These are phyloP conservation scores for Phytophthora pisi DNA, from an alignment of 352 stramenopile genomes.

Conservation along the genomic window DNA sequence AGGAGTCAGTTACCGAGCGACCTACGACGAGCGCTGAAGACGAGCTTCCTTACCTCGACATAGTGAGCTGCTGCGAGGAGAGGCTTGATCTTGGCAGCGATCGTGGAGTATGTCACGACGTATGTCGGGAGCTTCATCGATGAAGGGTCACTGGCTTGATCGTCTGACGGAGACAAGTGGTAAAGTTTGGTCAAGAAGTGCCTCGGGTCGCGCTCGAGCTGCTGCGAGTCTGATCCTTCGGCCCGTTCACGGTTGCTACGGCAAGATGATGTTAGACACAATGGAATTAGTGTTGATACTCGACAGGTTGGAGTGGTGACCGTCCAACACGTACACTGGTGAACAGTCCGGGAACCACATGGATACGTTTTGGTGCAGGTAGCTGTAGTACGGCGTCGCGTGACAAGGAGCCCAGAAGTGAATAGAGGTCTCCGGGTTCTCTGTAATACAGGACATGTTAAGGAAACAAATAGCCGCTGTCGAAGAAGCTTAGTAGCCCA, in stretches of 20 bases:
- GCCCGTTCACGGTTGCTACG: slow-evolving; percentile 62
- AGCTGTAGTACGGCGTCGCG: slow-evolving; percentile 88
- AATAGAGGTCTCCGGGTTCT: slow-evolving; percentile 52
- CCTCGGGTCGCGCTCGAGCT: slow-evolving; percentile 59
- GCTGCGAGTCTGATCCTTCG: slow-evolving; percentile 70
- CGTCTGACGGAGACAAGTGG: slow-evolving; percentile 37
- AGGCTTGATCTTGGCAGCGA: slow-evolving; percentile 49
- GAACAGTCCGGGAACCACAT: slow-evolving; percentile 90
- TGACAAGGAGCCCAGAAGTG: slow-evolving; percentile 90
- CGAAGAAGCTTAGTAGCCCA: slow-evolving; percentile 17
- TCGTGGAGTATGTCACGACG: slow-evolving; percentile 70
- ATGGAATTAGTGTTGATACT: not conserved
- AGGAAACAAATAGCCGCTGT: not conserved
- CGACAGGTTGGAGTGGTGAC: not conserved
- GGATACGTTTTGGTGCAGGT: slow-evolving; percentile 79
- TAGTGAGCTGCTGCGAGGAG: slow-evolving; percentile 57
- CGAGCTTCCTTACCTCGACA: slow-evolving; percentile 40
- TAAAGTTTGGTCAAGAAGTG: slow-evolving; percentile 66
- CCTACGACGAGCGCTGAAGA: slow-evolving; percentile 2
- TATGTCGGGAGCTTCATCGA: slow-evolving; percentile 55
- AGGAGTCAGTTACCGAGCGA: slow-evolving; percentile 12
- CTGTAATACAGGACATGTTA: slow-evolving; percentile 24
- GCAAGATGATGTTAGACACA: not conserved
- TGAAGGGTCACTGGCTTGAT: slow-evolving; percentile 21
- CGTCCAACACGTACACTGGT: slow-evolving; percentile 50